These are phyloP conservation scores for Linnemannia exigua DNA, from an alignment of 192 early-diverging fungal species.

Conservation along the genomic window DNA sequence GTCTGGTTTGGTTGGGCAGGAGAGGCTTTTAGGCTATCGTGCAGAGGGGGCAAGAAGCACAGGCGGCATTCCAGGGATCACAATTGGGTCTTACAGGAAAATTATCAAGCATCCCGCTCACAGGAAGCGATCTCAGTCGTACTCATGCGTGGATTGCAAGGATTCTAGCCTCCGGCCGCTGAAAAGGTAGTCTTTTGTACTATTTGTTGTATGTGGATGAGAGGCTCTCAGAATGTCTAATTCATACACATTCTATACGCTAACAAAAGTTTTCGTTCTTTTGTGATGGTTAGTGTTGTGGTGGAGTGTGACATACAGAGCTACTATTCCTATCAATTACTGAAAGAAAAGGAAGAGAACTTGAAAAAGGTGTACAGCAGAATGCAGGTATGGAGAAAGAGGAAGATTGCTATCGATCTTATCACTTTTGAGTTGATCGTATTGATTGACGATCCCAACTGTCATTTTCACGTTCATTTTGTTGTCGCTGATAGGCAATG, in stretches of 20 bases:
- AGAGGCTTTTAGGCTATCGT: constrained; percentile 42
- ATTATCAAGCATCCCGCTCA: constrained; percentile 28
- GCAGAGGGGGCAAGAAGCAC: constrained; percentile 7
- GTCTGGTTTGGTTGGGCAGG: constrained; percentile 29
- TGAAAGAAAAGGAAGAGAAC: constrained; percentile 51
- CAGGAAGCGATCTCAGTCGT: constrained; percentile 45
- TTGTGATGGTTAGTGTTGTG: constrained; percentile 1
- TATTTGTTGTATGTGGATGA: too few species aligned
- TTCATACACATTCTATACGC: background rate
- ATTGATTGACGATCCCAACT: background rate
- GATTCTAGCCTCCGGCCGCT: constrained; percentile 22
- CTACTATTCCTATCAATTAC: constrained; percentile 38
- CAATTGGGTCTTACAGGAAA: constrained; percentile 14
- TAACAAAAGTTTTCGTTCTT: background rate
- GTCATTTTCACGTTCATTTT: background rate
- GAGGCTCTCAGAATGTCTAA: too few species aligned
- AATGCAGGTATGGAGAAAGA: constrained; percentile 25
- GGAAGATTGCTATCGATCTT: background rate
- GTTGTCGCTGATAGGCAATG: constrained; percentile 14
- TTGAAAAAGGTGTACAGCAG: constrained; percentile 18
- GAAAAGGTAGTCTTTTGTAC: constrained; percentile 10
- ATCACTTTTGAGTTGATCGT: too few species aligned
- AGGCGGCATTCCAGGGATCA: constrained; percentile 36
- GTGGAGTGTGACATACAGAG: constrained; percentile 47
- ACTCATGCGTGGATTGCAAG: constrained; percentile 13